A percentile compares a stretch with the other conserved stretches of the same genome.
Evolutionary conservation across 345 rosid species (phyloP).

Genomic region (Arabidopsis arenosa): DNA sequence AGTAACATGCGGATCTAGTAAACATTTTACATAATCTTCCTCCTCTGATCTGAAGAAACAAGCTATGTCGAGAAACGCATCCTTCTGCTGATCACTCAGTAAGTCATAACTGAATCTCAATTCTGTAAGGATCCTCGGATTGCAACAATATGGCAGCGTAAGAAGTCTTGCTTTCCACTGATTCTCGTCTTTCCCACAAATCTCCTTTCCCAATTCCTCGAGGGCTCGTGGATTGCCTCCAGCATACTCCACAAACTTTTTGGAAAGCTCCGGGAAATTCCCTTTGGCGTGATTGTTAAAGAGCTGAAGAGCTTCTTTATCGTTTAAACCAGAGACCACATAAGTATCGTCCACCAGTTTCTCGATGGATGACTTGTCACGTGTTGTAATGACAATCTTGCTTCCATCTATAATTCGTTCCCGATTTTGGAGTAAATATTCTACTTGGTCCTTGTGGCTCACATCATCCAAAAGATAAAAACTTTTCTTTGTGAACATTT

Average conservation of each 20-base stretch:
- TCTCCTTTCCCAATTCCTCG: constrained; percentile 37
- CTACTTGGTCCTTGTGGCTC: neutral
- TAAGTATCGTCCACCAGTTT: neutral
- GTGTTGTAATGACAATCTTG: constrained; percentile 26
- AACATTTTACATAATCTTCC: neutral
- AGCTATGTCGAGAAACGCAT: constrained; percentile 49
- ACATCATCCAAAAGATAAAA: constrained; percentile 14
- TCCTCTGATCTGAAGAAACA: constrained; percentile 34
- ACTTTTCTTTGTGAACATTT: neutral
- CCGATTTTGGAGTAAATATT: neutral
- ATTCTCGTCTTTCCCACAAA: neutral
- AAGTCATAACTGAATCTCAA: neutral
- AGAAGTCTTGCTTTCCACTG: constrained; percentile 33
- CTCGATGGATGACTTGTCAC: constrained; percentile 18
- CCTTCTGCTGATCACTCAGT: constrained; percentile 2
- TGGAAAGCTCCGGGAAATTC: neutral
- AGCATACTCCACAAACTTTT: constrained; percentile 25
- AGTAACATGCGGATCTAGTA: neutral
- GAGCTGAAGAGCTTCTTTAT: constrained; percentile 9
- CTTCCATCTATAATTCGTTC: constrained; percentile 13
- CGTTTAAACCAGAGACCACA: constrained; percentile 1
- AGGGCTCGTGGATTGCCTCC: constrained; percentile 49
- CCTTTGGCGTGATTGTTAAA: constrained; percentile 5
- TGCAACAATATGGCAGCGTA: constrained; percentile 17
- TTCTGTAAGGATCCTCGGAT: neutral